Evolutionary conservation across 2,329 filamentous ascomycete species (phyloP).

Genomic region (Botrytis fragariae): DNA sequence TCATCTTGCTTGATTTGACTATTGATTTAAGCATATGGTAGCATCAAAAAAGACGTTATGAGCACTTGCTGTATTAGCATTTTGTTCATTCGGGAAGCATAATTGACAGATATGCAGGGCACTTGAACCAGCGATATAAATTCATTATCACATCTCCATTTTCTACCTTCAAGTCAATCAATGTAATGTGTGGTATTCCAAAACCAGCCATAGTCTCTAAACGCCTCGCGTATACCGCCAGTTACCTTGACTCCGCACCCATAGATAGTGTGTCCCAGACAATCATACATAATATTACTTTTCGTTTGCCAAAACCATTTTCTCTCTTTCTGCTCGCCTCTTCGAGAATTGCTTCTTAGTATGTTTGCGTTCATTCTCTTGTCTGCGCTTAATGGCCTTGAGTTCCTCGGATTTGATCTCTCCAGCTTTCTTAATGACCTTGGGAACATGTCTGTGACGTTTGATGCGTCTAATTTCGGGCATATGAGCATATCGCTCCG

Average conservation of each 20-base stretch:
- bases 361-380: slow-evolving; percentile 94
- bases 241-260: slow-evolving; percentile 13
- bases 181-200: slow-evolving; percentile 18
- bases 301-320: slow-evolving; percentile 71
- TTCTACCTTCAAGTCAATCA: background rate
- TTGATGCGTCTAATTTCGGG: slow-evolving; percentile 90
- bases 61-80: background rate
- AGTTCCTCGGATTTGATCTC: slow-evolving; percentile 94
- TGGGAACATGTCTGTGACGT: slow-evolving; percentile 86
- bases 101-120: background rate
- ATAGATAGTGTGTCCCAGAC: slow-evolving; percentile 2
- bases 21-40: background rate
- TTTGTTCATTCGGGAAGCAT: background rate
- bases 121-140: background rate
- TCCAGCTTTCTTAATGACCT: slow-evolving; percentile 90
- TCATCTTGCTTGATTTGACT: no score
- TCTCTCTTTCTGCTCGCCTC: slow-evolving; percentile 79
- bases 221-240: slow-evolving; percentile 24
- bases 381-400: slow-evolving; percentile 79
- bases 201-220: slow-evolving; percentile 15
- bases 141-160: background rate
- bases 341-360: slow-evolving; percentile 76
- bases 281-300: slow-evolving; percentile 27
- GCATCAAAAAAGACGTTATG: background rate
- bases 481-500: slow-evolving; percentile 88